Base-by-base conservation (phyloP, 2,329 filamentous ascomycete genomes). In the Sporothrix euskadiensis region DNA sequence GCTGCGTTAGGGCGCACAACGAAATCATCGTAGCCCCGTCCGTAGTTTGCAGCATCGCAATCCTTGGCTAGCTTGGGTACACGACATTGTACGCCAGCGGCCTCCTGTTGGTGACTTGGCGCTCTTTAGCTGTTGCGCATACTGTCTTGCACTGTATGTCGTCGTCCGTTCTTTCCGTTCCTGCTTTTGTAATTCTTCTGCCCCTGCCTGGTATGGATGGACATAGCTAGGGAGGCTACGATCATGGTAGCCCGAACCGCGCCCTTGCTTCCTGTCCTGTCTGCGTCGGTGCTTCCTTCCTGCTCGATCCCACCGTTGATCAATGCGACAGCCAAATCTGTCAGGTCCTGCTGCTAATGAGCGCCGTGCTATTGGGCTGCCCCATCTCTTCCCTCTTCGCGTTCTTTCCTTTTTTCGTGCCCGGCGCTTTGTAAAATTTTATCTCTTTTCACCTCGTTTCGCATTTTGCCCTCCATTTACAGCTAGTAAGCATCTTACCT, bases 191-290 rank as follows among this genome's bases (percentile, higher is more conserved):
- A 14, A 16, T 49, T 49, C 30, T 19, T 61, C 57, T 32, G 14
- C 65, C 41, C 59, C 59, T 26, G 39, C 12, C 35, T 47, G 61
- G 61, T 14, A 47, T 66, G 61, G 39, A 66, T 66, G 8, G 41
- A 47, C 61, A 30, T 8, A 66, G 61, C 61, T 47, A 66, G 61
- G 61, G 59, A 65, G 49, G 63, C 63, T 66, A 30, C 22, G 39
- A 32, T 47, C 63, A 49, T 66, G 63, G 63, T 41, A 32, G 41
- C 44, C 49, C 22, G 63, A 39, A 35, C 14, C 47, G 66, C 66
- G 66, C 47, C 47, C 32, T 54, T 41, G 22, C 26, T 41, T 39
- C 30, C 12, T 14, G 39, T 12, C 22, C n/a, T 26, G 30, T 26
- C 41, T 41, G 49, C 30, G 14, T 26, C 10, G 5, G 22, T 16